Conservation (phyloP, 169 alveolate genomes). For the Plasmodium knowlesi region DNA sequence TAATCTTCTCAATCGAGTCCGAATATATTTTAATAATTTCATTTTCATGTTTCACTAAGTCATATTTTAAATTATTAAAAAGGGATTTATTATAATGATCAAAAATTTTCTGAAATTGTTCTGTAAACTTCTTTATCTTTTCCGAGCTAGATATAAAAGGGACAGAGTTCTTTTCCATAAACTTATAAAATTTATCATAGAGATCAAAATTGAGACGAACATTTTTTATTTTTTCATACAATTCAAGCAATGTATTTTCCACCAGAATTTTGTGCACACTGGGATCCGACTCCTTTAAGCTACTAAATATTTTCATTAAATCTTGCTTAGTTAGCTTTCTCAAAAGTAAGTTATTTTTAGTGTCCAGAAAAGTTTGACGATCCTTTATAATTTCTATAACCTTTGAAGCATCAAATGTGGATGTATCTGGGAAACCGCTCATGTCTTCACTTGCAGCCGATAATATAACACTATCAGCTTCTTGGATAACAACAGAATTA, state of each 20-base stretch:
- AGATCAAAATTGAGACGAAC: conserved; percentile 20
- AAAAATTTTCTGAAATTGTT: conserved; percentile 30
- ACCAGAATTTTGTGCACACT: conserved; percentile 1
- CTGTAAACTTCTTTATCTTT: conserved; percentile 58
- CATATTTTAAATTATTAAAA: conserved; percentile 41
- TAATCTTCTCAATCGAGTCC: conserved; percentile 53
- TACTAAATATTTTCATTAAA: conserved; percentile 46
- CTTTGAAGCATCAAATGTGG: conserved; percentile 49
- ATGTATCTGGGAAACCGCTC: not conserved
- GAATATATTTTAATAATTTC: conserved; percentile 48
- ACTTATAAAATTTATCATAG: conserved; percentile 66
- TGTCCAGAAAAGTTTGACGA: conserved; percentile 40
- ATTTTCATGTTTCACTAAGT: conserved; percentile 67
- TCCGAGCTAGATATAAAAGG: conserved; percentile 59
- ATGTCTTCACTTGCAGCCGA: not conserved
- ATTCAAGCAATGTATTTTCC: conserved; percentile 36
- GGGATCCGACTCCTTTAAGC: conserved; percentile 20
- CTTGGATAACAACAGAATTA: not conserved
- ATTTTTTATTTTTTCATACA: conserved; percentile 57
- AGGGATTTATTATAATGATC: conserved; percentile 42
- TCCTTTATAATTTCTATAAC: conserved; percentile 65
- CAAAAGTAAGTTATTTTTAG: conserved; percentile 32
- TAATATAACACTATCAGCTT: not conserved
- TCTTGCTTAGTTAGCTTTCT: conserved; percentile 55
- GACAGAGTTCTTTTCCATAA: conserved; percentile 43